Evolutionary conservation across 129 eudicot genomes (phyloP), one percentile per base, ranked within the genome.

Genomic region (Solidago caesia): DNA sequence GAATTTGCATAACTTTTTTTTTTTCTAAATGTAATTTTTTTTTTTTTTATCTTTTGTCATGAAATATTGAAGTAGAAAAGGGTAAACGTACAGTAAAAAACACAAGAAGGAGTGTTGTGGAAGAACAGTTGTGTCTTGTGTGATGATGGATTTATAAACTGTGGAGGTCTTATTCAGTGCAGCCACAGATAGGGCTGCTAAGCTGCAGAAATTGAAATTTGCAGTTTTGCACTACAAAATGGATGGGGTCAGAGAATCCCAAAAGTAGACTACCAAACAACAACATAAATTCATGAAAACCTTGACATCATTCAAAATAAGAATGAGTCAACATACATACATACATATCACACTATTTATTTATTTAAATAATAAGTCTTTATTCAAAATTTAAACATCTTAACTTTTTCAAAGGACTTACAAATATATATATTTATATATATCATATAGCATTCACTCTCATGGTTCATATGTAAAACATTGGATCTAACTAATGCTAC

Each of bases 251-350:
- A 29, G 11, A 66, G 79, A 79, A 79, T 79, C 83, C 70, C 60
- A 79, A 73, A 79, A 79, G 79, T 66, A 59, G 29, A 73, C 83
- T 79, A 79, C 75, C 69, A 79, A 79, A 79, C 83, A 79, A 79
- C 74, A 73, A 49, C 74, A 79, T 65, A 79, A 39, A 66, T 74
- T 73, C 83, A 79, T 67, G 44, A 8, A 16, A 71, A 44, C 73
- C 15, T 68, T 33, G 52, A 70, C 29, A 56, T 48, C 8, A 67
- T 76, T 68, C 75, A 44, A 58, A 45, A 4, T 44, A 14, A 48
- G 4, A 26, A 56, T 43, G 25, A 16, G 42, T 39, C 75, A 53
- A 16, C 60, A 15, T 15, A 4, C 59, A 53, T 14, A 53, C 25
- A 53, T 1, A 53, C 14, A 14, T 6, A 53, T 53, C 14, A 53